A percentile compares a stretch with the other conserved stretches of the same genome.
These are phyloP conservation scores for Colletotrichum ledebouriae DNA, from an alignment of 2,329 filamentous ascomycete genomes.

Conservation along the genomic window DNA sequence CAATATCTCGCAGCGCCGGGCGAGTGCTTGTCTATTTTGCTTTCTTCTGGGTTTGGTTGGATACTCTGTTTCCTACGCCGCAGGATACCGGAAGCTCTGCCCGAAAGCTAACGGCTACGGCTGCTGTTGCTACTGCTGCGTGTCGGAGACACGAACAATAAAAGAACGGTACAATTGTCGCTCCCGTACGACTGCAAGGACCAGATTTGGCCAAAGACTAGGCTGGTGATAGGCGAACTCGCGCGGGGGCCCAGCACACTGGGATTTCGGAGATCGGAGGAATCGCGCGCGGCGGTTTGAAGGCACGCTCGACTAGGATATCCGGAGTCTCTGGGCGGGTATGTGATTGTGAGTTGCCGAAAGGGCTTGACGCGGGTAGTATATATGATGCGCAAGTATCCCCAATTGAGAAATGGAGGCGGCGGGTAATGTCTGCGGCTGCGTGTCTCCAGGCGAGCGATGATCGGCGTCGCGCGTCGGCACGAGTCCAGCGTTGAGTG, in stretches of 20 bases:
- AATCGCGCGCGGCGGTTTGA: slow-evolving; percentile 13
- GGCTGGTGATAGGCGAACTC: slow-evolving; percentile 16
- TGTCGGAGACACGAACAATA: slow-evolving; percentile 8
- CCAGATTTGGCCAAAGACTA: slow-evolving; percentile 3
- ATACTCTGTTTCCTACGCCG: slow-evolving; percentile 11
- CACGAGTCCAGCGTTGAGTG: slow-evolving; percentile 13
- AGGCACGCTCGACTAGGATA: slow-evolving; percentile 18
- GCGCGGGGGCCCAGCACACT: slow-evolving; percentile 7
- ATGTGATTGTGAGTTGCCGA: slow-evolving; percentile 7
- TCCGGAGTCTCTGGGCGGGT: slow-evolving; percentile 17
- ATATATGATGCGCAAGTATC: slow-evolving; percentile 5
- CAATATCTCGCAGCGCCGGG: slow-evolving; percentile 18
- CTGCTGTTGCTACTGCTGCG: not conserved
- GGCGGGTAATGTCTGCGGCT: slow-evolving; percentile 1
- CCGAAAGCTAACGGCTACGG: slow-evolving; percentile 18
- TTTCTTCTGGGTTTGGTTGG: slow-evolving; percentile 3
- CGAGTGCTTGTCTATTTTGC: not conserved
- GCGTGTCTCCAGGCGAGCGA: slow-evolving; percentile 6
- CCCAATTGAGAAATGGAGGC: not conserved
- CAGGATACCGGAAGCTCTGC: slow-evolving; percentile 21
- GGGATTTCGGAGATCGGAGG: slow-evolving; percentile 19
- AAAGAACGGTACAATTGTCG: slow-evolving; percentile 12
- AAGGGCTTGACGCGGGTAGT: slow-evolving; percentile 16
- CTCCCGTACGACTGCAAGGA: not conserved
- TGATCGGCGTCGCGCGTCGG: slow-evolving; percentile 30